Evolutionary conservation across 768 basidiomycete genomes (phyloP).

Genomic region (Candolleomyces aberdarensis): DNA sequence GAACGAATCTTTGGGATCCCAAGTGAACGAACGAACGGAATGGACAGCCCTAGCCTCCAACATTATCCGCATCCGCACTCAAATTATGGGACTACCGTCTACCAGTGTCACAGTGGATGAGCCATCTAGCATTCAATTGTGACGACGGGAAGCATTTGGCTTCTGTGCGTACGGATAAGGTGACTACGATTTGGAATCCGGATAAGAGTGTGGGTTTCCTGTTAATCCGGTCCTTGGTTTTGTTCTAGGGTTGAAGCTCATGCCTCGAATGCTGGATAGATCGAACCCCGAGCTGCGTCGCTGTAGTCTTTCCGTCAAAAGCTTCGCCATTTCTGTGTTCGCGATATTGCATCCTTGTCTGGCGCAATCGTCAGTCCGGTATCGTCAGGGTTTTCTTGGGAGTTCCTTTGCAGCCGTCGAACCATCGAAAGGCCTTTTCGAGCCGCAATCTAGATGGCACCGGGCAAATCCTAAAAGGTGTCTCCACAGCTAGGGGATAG

Average conservation of each 20-base stretch:
- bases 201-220: slow-evolving; percentile 62
- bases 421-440: no score
- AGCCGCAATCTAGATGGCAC: no score
- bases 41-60: slow-evolving; percentile 52
- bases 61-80: slow-evolving; percentile 77
- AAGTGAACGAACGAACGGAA: neutral
- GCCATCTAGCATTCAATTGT: slow-evolving; percentile 80
- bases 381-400: no score
- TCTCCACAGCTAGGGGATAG: no score
- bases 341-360: no score
- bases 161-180: slow-evolving; percentile 76
- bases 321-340: no score
- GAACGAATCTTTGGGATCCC: neutral
- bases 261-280: slow-evolving; percentile 34
- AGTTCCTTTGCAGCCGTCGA: no score
- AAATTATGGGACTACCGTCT: slow-evolving; percentile 74
- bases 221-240: no score
- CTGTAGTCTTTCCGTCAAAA: no score
- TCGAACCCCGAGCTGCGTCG: slow-evolving; percentile 66
- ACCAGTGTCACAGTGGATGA: slow-evolving; percentile 61
- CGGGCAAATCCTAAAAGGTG: no score
- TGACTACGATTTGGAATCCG: slow-evolving; percentile 70
- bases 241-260: no score
- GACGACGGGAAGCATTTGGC: slow-evolving; percentile 82
- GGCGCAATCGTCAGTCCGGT: no score